Percentiles rank a stretch among this genome's conserved stretches.
Evolutionary conservation across 169 alveolate genomes (phyloP).

Genomic region (Perkinsus chesapeaki): DNA sequence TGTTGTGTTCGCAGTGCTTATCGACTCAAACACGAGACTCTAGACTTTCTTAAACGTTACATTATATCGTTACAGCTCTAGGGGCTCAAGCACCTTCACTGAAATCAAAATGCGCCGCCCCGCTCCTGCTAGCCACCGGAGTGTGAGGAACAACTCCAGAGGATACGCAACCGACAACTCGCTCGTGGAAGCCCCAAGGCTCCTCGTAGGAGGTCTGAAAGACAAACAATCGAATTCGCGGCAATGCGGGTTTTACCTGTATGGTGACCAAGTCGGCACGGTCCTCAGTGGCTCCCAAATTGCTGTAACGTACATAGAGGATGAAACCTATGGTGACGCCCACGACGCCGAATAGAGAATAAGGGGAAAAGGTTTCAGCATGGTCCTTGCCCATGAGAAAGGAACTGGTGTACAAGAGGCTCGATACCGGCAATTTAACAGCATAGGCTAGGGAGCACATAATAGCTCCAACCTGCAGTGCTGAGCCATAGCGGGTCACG

Average conservation of each 20-base stretch:
- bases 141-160: background rate
- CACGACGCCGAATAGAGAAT: background rate
- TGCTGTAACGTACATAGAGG: background rate
- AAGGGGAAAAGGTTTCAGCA: background rate
- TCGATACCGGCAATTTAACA: background rate
- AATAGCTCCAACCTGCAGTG: background rate
- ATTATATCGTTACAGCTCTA: background rate
- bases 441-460: slow-evolving; percentile 1
- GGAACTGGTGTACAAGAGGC: background rate
- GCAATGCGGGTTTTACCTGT: background rate
- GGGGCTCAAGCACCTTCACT: slow-evolving; percentile 1
- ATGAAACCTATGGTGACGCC: background rate
- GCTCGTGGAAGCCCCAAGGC: background rate
- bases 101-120: background rate
- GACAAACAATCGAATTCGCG: background rate
- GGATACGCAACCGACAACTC: background rate
- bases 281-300: background rate
- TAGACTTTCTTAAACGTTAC: slow-evolving; percentile 21
- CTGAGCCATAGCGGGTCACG: background rate
- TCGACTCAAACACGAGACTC: too few species aligned
- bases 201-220: background rate
- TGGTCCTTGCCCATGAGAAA: background rate
- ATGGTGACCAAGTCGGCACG: background rate
- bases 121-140: background rate
- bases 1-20: too few species aligned